Evolutionary conservation across 495 filamentous ascomycete species (phyloP).

Genomic region (Trichocladium antarcticum): DNA sequence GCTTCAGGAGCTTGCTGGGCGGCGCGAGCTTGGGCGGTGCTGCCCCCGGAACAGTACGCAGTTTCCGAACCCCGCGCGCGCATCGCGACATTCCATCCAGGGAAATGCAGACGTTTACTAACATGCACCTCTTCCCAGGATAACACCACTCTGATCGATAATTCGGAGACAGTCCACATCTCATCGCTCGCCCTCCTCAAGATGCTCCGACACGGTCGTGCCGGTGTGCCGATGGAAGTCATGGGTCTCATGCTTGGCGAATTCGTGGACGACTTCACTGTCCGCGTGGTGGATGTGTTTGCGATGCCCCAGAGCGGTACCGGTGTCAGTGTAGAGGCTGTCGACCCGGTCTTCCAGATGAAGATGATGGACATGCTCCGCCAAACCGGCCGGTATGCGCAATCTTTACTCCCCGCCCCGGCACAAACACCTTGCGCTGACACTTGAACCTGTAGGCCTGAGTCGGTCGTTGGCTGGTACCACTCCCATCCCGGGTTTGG

Average conservation of each 20-base stretch:
- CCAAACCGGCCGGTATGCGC: conserved; percentile 80
- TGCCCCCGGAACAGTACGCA: conserved; percentile 65
- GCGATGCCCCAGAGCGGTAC: conserved; percentile 99
- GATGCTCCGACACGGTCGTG: conserved; percentile 94
- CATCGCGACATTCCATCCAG: no score
- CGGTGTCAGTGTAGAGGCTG: conserved; percentile 94
- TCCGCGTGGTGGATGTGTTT: conserved; percentile 94
- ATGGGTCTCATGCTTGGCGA: conserved; percentile 99
- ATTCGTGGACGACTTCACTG: conserved; percentile 98
- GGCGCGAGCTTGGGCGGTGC: conserved; percentile 54
- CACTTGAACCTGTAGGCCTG: conserved; percentile 48
- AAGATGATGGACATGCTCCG: conserved; percentile 99
- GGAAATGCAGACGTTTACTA: background rate
- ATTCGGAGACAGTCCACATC: conserved; percentile 98
- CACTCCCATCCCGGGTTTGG: conserved; percentile 98
- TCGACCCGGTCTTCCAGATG: conserved; percentile 95
- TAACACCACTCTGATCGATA: conserved; percentile 81
- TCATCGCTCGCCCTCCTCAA: conserved; percentile 94
- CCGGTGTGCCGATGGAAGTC: conserved; percentile 98
- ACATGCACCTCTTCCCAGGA: conserved; percentile 43
- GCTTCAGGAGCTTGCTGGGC: conserved; percentile 74
- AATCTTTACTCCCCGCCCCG: background rate
- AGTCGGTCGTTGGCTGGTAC: conserved; percentile 98
- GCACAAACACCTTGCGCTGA: background rate
- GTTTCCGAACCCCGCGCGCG: background rate